These are phyloP conservation scores for Cytospora piceae DNA, from an alignment of 2,329 filamentous ascomycete genomes.

Conservation along the genomic window DNA sequence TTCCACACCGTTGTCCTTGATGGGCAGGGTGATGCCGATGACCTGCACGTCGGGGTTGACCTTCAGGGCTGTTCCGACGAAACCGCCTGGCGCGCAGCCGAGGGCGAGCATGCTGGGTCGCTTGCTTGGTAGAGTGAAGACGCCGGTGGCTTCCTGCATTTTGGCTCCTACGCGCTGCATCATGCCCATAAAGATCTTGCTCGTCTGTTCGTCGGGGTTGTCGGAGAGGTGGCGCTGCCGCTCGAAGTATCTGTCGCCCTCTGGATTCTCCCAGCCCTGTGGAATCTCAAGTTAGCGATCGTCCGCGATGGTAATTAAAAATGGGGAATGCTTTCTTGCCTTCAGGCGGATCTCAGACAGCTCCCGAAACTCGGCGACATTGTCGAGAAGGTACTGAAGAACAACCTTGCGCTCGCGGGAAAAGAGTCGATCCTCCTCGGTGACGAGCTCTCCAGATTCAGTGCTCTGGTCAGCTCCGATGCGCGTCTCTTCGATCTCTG, in stretches of 20 bases:
- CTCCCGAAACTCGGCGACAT: conserved; percentile 15
- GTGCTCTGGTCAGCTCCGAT: background rate
- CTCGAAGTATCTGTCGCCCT: conserved; percentile 48
- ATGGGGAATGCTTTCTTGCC: background rate
- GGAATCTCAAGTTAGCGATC: background rate
- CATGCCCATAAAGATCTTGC: conserved; percentile 43
- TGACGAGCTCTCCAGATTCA: background rate
- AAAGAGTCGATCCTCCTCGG: conserved; percentile 19
- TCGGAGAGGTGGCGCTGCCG: conserved; percentile 45
- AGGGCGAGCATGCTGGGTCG: conserved; percentile 51
- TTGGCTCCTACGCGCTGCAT: conserved; percentile 50
- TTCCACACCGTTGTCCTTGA: conserved; percentile 17
- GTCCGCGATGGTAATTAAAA: background rate
- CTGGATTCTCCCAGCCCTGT: conserved; percentile 50
- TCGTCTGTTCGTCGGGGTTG: conserved; percentile 33
- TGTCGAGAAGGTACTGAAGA: conserved; percentile 22
- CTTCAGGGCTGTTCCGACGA: conserved; percentile 44
- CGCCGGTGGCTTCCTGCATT: conserved; percentile 42
- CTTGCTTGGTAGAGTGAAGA: conserved; percentile 36
- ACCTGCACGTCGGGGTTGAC: conserved; percentile 40
- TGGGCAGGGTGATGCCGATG: conserved; percentile 32
- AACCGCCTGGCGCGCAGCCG: conserved; percentile 61
- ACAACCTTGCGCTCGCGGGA: conserved; percentile 6
- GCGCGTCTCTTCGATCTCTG: background rate
- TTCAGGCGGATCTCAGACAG: conserved; percentile 18